Evolutionary conservation across 2,329 filamentous ascomycete genomes (phyloP), one percentile per base, ranked within the genome.

Genomic region (Microcyclospora pomicola): DNA sequence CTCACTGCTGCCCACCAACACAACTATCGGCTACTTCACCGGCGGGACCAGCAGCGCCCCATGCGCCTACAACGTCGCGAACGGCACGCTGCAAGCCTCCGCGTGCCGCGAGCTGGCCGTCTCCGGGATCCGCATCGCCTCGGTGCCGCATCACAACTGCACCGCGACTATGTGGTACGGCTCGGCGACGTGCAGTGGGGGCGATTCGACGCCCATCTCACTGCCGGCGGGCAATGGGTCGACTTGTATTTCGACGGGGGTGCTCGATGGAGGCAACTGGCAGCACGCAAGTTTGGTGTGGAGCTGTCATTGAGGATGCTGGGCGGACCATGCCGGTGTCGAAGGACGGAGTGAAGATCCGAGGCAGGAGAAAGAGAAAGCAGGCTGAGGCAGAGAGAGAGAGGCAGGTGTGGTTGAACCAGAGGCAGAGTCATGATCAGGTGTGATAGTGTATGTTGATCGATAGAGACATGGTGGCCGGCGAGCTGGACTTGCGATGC

Each of bases 221-320:
- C 38, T 40, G 10, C 37, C 33, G 13, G 38, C 28, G 16, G 38
- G 39, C 9, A 35, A 34, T n/a, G 38, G 28, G 19, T 39, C 19
- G 31, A 42, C 31, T 12, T 48, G 48, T 40, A 35, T 52, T 15
- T 30, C 43, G 30, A 40, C 40, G 10, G 47, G 47, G 14, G 49
- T 53, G 27, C 29, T 46, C 29, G 49, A 52, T 37, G 49, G 48
- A 14, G 51, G 51, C 15, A 45, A 36, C 15, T 49, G 38, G 14
- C 29, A 39, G 33, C 36, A 43, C 13, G 51, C 45, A n/a, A 50
- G 47, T 34, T 46, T 46, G 13, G 29, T 53, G 3, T 51, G 50
- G 47, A 41, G 42, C n/a, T 54, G 52, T 43, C 42, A 43, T 30
- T 48, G 34, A 45, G 27, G 37, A 36, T 14, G 6, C n/a, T 19